A percentile compares a stretch with the other conserved stretches of the same genome.
Conservation (phyloP, 805 yeast species). For the Zygoascus tannicola region DNA sequence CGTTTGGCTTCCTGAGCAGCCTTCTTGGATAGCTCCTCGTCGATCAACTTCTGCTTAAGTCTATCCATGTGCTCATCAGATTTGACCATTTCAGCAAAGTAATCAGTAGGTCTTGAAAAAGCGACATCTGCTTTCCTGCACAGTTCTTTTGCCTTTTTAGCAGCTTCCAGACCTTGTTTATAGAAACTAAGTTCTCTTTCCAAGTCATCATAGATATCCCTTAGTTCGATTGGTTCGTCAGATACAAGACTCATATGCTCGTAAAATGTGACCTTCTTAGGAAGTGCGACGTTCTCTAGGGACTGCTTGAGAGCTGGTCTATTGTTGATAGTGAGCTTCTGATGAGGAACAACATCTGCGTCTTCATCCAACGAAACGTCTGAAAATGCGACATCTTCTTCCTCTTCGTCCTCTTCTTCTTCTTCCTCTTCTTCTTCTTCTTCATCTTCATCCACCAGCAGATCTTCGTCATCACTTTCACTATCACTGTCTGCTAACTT, state of each 20-base stretch:
- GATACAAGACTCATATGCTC: conserved; percentile 77
- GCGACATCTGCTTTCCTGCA: conserved; percentile 62
- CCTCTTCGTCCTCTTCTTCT: conserved; percentile 56
- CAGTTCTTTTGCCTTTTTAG: conserved; percentile 59
- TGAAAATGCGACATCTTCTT: conserved; percentile 76
- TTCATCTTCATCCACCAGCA: conserved; percentile 38
- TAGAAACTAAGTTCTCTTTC: conserved; percentile 93
- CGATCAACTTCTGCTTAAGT: conserved; percentile 68
- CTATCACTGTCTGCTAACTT: conserved; percentile 30
- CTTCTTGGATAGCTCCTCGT: conserved; percentile 62
- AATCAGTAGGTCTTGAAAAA: conserved; percentile 87
- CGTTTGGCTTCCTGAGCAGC: conserved; percentile 89
- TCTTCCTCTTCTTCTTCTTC: conserved; percentile 44
- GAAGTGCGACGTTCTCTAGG: conserved; percentile 29
- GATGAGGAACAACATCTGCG: conserved; percentile 88
- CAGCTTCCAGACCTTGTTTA: conserved; percentile 87
- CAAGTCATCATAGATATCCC: conserved; percentile 89
- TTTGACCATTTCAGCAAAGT: conserved; percentile 97
- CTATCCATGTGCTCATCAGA: conserved; percentile 97
- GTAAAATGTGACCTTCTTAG: conserved; percentile 58
- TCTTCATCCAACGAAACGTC: conserved; percentile 91
- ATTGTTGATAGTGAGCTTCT: conserved; percentile 83
- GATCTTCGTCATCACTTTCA: conserved; percentile 31
- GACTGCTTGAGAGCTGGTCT: conserved; percentile 49
- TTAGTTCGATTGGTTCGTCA: conserved; percentile 47